Conservation (phyloP, 768 basidiomycete species). For the Podaxis sp. region DNA sequence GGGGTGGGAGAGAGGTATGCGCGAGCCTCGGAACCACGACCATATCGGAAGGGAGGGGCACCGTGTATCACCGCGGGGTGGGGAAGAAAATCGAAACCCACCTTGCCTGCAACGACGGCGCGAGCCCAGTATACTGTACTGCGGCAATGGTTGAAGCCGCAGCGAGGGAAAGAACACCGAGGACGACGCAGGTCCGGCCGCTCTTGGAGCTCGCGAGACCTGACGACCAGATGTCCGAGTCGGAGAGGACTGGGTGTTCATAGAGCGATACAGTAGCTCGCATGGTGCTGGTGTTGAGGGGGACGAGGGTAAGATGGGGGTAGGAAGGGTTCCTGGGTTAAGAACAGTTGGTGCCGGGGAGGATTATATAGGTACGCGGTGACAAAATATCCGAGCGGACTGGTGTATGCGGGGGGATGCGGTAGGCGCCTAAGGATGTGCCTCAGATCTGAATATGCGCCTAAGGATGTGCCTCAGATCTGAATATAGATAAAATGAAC, state of each 20-base stretch:
- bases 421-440: background rate
- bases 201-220: slow-evolving; percentile 21
- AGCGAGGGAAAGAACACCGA: slow-evolving; percentile 28
- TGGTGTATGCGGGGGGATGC: background rate
- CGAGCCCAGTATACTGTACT: slow-evolving; percentile 24
- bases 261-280: slow-evolving; percentile 33
- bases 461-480: slow-evolving; percentile 6
- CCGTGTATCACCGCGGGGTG: slow-evolving; percentile 1
- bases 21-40: background rate
- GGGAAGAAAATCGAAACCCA: slow-evolving; percentile 16
- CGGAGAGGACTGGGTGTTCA: slow-evolving; percentile 33
- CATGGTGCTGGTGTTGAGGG: slow-evolving; percentile 22
- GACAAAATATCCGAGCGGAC: background rate
- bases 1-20: background rate
- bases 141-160: slow-evolving; percentile 29
- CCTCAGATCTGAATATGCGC: slow-evolving; percentile 8
- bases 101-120: slow-evolving; percentile 22
- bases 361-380: background rate
- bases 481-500: slow-evolving; percentile 5
- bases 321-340: background rate
- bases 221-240: slow-evolving; percentile 34
- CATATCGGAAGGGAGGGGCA: background rate
- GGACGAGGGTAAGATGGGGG: background rate
- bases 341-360: background rate
- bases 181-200: slow-evolving; percentile 19